Conservation (phyloP, 768 basidiomycete genomes). For the Termitomyces sp. region DNA sequence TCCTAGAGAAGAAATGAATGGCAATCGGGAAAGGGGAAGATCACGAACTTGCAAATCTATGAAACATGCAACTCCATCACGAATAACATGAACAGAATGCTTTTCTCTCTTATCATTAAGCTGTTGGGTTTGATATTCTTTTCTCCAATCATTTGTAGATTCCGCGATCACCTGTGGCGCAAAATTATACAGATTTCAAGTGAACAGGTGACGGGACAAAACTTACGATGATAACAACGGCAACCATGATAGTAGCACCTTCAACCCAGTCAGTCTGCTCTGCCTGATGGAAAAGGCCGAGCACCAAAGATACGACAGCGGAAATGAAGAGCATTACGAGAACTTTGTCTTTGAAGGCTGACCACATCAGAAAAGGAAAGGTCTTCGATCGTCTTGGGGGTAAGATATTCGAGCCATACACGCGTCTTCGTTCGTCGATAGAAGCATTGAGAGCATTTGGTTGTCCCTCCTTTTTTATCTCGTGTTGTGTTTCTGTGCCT, state of each 20-base stretch:
- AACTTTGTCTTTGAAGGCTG: conserved; percentile 87
- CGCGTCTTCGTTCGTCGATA: conserved; percentile 53
- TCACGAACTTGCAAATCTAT: conserved; percentile 73
- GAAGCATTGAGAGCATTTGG: conserved; percentile 30
- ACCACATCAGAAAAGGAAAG: conserved; percentile 75
- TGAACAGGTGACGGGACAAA: not conserved
- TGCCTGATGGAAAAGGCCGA: conserved; percentile 81
- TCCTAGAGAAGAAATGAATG: conserved; percentile 50
- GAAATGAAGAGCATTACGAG: conserved; percentile 87
- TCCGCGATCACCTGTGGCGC: conserved; percentile 70
- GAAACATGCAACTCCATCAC: conserved; percentile 60
- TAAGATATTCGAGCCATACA: conserved; percentile 75
- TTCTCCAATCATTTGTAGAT: conserved; percentile 95
- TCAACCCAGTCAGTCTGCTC: conserved; percentile 95
- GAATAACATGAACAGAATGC: conserved; percentile 79
- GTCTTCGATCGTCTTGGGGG: conserved; percentile 65
- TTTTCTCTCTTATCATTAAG: conserved; percentile 96
- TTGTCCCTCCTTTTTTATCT: no score
- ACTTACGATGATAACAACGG: conserved; percentile 69
- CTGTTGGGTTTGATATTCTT: conserved; percentile 89
- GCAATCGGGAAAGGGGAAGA: conserved; percentile 9
- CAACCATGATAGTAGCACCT: conserved; percentile 78
- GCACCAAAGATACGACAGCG: conserved; percentile 86
- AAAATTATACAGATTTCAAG: conserved; percentile 6
- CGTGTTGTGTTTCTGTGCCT: conserved; percentile 21